Conservation (phyloP, 176 grass and related monocot species). For the Ensete ventricosum region DNA sequence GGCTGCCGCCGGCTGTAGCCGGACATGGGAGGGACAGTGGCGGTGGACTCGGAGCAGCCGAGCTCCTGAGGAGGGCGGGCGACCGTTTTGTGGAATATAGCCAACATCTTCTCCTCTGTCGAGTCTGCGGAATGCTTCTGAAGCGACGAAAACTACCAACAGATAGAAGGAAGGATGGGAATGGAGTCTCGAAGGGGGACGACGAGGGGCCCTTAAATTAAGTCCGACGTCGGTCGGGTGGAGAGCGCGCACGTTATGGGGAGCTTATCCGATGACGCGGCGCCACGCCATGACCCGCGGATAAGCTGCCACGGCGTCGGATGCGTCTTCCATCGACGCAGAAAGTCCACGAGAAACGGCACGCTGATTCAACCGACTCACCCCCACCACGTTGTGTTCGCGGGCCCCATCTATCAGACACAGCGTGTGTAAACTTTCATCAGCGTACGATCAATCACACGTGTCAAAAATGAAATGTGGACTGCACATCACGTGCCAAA, state of each 20-base stretch:
- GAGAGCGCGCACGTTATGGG: neutral
- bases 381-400: too few relatives aligned
- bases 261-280: slow-evolving; percentile 1
- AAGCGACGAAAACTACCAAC: neutral
- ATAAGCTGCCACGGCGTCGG: too few relatives aligned
- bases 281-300: neutral
- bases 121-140: too few relatives aligned
- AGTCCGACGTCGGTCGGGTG: neutral
- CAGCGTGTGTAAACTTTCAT: too few relatives aligned
- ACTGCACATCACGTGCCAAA: too few relatives aligned
- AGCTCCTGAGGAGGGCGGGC: slow-evolving; percentile 18
- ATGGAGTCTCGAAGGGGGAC: neutral
- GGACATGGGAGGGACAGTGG: neutral
- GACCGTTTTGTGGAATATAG: slow-evolving; percentile 14
- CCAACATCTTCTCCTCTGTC: slow-evolving; percentile 4
- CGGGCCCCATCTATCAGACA: too few relatives aligned
- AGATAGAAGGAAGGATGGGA: neutral
- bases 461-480: too few relatives aligned
- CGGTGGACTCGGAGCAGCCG: neutral
- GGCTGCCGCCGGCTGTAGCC: neutral
- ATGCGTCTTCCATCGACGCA: too few relatives aligned
- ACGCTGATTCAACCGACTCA: too few relatives aligned
- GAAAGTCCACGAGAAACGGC: too few relatives aligned
- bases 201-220: neutral
- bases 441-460: too few relatives aligned